Evolutionary conservation across 495 filamentous ascomycete genomes (phyloP).

Genomic region (Tuber melanosporum): DNA sequence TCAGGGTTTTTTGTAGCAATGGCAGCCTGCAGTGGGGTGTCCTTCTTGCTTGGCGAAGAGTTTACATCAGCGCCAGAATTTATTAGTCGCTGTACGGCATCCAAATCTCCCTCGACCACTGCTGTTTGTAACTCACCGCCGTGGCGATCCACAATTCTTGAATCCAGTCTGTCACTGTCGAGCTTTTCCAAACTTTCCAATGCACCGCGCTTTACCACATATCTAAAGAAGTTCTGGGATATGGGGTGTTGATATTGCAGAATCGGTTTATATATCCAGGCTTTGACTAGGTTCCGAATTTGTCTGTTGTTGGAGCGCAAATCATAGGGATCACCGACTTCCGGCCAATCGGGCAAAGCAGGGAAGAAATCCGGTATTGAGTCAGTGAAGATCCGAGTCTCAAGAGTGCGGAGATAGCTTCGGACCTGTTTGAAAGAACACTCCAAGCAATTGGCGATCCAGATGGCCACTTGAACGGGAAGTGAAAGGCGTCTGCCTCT

Average conservation of each 20-base stretch:
- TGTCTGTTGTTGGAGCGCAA: background rate
- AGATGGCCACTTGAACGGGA: conserved; percentile 26
- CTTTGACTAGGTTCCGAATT: background rate
- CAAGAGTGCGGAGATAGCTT: conserved; percentile 9
- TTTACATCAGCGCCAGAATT: conserved; percentile 11
- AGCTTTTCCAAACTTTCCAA: background rate
- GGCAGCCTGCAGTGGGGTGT: conserved; percentile 5
- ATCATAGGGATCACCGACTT: background rate
- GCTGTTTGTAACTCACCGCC: background rate
- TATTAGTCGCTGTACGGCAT: conserved; percentile 2
- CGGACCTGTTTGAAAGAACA: conserved; percentile 14
- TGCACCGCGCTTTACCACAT: background rate
- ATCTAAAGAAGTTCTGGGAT: background rate
- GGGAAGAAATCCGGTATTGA: conserved; percentile 16
- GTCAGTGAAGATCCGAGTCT: conserved; percentile 8
- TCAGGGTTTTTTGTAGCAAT: conserved; percentile 1
- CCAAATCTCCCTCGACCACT: conserved; percentile 4
- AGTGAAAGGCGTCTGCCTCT: conserved; percentile 14
- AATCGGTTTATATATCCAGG: conserved; percentile 7
- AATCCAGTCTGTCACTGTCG: background rate
- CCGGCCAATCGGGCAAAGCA: conserved; percentile 7
- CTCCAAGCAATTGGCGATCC: conserved; percentile 24
- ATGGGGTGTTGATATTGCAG: conserved; percentile 4
- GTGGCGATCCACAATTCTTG: background rate
- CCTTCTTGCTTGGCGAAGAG: background rate